Evolutionary conservation across 768 basidiomycete species (phyloP).

Genomic region (Lentinula edodes): DNA sequence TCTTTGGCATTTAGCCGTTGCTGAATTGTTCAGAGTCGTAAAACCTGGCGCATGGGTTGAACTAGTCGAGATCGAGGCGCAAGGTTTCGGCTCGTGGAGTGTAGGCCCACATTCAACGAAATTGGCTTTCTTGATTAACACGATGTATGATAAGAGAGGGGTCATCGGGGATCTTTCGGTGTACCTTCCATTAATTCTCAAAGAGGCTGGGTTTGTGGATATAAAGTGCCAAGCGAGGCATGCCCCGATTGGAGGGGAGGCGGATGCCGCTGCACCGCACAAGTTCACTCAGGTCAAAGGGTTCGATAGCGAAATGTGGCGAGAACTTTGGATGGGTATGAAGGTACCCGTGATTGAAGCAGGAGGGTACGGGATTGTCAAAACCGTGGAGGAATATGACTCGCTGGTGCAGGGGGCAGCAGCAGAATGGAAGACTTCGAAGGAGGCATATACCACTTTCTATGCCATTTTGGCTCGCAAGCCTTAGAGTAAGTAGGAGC

Average conservation of each 20-base stretch:
- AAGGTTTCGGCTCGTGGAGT: neutral
- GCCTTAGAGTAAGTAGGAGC: neutral
- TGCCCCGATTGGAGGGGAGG: neutral
- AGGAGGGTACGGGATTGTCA: conserved; percentile 13
- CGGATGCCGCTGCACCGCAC: neutral
- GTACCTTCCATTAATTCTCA: neutral
- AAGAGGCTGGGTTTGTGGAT: neutral
- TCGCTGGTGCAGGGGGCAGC: neutral
- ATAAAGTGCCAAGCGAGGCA: neutral
- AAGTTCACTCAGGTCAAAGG: neutral
- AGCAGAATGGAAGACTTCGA: conserved; percentile 2
- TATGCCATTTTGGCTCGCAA: neutral
- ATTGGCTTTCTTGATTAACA: conserved; percentile 3
- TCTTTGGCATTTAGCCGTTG: conserved; percentile 13
- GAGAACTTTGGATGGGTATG: conserved; percentile 13
- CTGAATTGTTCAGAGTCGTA: conserved; percentile 8
- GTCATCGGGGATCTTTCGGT: conserved; percentile 7
- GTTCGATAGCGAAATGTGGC: neutral
- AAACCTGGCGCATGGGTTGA: conserved; percentile 14
- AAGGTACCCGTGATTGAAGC: conserved; percentile 14
- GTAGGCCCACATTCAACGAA: conserved; percentile 2
- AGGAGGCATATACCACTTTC: neutral
- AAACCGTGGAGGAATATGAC: conserved; percentile 9
- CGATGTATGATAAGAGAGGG: conserved; percentile 8
- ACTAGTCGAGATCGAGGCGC: conserved; percentile 11